Conservation (phyloP, 768 basidiomycete species). For the Boletus reticulatus region DNA sequence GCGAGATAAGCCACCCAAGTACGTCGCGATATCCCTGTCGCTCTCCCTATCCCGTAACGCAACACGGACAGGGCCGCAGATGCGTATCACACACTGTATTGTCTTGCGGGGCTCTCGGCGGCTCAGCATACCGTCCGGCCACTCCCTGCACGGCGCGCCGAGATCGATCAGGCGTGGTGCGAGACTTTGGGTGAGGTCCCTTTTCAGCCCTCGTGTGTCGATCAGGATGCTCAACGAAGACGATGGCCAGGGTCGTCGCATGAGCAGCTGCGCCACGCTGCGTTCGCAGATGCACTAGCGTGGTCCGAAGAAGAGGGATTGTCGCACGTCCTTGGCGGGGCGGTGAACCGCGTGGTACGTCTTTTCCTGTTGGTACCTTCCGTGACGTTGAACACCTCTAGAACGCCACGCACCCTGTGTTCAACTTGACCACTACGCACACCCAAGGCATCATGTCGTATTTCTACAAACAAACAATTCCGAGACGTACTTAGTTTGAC, state of each 20-base stretch:
- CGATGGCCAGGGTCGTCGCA: slow-evolving; percentile 21
- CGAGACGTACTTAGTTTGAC: slow-evolving; percentile 25
- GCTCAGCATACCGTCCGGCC: slow-evolving; percentile 79
- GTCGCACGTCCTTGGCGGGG: slow-evolving; percentile 54
- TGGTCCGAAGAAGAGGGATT: slow-evolving; percentile 71
- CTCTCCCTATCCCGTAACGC: not conserved
- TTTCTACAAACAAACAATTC: slow-evolving; percentile 65
- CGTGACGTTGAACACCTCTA: slow-evolving; percentile 23
- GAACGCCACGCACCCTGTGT: slow-evolving; percentile 82
- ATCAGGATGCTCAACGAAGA: slow-evolving; percentile 7
- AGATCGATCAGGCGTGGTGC: slow-evolving; percentile 40
- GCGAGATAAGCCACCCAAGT: slow-evolving; percentile 96
- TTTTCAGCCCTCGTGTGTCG: not conserved
- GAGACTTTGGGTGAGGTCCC: slow-evolving; percentile 16
- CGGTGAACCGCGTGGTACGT: slow-evolving; percentile 62
- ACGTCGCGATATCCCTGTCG: slow-evolving; percentile 2
- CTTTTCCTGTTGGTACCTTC: no score
- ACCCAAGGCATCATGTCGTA: slow-evolving; percentile 63
- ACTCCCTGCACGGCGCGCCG: slow-evolving; percentile 36
- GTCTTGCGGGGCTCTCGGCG: slow-evolving; percentile 82
- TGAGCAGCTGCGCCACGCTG: slow-evolving; percentile 37
- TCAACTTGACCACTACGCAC: slow-evolving; percentile 72
- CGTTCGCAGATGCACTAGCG: slow-evolving; percentile 54
- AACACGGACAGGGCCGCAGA: slow-evolving; percentile 64
- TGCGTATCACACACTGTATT: slow-evolving; percentile 93